A percentile compares a stretch with the other conserved stretches of the same genome.
These are phyloP conservation scores for Eucalyptus cloeziana DNA, from an alignment of 345 rosid genomes.

Conservation along the genomic window DNA sequence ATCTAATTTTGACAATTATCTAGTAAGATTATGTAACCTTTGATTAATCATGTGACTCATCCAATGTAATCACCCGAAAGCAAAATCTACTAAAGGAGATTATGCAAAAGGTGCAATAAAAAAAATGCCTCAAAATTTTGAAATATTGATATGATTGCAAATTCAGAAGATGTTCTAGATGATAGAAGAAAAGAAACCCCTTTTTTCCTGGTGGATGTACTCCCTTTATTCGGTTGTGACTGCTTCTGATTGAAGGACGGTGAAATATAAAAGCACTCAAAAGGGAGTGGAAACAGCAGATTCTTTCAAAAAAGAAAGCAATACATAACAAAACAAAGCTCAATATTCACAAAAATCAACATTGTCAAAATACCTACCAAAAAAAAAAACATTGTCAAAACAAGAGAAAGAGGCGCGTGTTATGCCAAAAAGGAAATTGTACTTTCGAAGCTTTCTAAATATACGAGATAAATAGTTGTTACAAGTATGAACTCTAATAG, in stretches of 20 bases:
- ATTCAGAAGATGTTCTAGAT: background rate
- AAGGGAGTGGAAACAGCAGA: background rate
- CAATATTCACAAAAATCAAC: background rate
- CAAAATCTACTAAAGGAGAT: background rate
- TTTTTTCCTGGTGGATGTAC: too few relatives aligned
- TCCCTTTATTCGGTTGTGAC: too few relatives aligned
- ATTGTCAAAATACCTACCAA: background rate
- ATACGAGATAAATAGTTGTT: too few relatives aligned
- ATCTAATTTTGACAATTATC: too few relatives aligned
- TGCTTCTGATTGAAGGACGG: background rate
- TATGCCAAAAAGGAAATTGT: background rate
- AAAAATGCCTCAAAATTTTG: background rate
- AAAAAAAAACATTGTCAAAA: background rate
- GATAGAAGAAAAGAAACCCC: background rate
- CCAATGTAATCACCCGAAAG: background rate
- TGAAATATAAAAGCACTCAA: background rate
- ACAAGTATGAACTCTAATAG: background rate
- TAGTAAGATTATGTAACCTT: accelerated
- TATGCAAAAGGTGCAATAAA: background rate
- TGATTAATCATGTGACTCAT: background rate
- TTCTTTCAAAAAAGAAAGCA: background rate
- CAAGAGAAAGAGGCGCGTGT: background rate
- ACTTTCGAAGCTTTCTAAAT: background rate
- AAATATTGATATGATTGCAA: too few relatives aligned
- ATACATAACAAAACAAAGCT: background rate